Evolutionary conservation across 192 early-diverging fungal genomes (phyloP), one percentile per base, ranked within the genome.

Genomic region (Backusella circina): DNA sequence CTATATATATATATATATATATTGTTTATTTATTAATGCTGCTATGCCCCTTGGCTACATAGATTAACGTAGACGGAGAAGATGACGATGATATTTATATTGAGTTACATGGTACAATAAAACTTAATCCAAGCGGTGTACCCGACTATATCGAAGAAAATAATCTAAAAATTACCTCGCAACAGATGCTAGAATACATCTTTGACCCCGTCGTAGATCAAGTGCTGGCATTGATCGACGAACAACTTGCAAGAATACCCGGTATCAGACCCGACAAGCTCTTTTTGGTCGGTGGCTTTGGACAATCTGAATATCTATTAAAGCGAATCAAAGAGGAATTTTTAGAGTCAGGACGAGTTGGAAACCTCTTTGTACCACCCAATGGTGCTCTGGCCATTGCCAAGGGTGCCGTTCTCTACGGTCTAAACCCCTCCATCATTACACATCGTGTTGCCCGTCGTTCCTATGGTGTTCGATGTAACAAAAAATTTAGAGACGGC

Each of bases 241-340:
- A 75, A 41, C 85, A 86, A 71, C 74, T 84, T 44, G 65, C 65
- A 9, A 67, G 75, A 32, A 61, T 61, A 28, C 28, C 69, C 0
- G 77, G 73, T 21, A 67, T 71, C 26, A 57, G 66, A 5, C 78
- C 75, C 18, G 51, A 77, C 7, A 79, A 83, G 36, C 39, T 86
- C 38, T 86, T 84, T 72, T 76, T 86, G 69, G 85, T 86, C 13
- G 85, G 85, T 54, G 85, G 85, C 35, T 82, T 84, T 68, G 83
- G 85, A 30, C 77, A 78, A 65, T 84, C 83, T 0, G 44, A 70
- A 10, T 86, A 84, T 54, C 72, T 86, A 28, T 77, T 75, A 32
- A 70, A 72, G 16, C 65, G 76, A 23, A 64, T 86, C 8, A 79
- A 77, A 66, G 65, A 74, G 12, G 64, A 73, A 38, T 86, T 86